Evolutionary conservation across 805 yeast species (phyloP).

Genomic region (Metschnikowia kofuensis): DNA sequence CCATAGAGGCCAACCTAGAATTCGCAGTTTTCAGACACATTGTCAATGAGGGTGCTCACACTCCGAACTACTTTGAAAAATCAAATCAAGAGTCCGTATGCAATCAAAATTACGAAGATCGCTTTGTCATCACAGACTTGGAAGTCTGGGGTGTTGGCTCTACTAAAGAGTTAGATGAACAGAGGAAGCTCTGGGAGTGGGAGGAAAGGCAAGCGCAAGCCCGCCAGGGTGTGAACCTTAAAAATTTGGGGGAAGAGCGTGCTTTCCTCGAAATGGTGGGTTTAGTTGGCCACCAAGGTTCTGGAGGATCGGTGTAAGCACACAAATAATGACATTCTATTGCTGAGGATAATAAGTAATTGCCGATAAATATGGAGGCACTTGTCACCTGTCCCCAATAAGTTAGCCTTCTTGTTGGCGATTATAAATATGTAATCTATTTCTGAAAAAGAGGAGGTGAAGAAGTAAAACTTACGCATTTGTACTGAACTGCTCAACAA

Average conservation of each 20-base stretch:
- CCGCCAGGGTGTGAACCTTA: conserved; percentile 65
- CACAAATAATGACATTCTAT: background rate
- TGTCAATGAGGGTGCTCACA: conserved; percentile 33
- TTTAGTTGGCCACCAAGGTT: conserved; percentile 43
- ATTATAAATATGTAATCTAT: too few species aligned
- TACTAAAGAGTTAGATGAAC: conserved; percentile 71
- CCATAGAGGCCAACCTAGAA: conserved; percentile 75
- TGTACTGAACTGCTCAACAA: too few species aligned
- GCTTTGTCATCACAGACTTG: conserved; percentile 67
- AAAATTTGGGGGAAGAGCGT: conserved; percentile 71
- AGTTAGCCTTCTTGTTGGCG: too few species aligned
- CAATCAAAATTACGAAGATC: conserved; percentile 53
- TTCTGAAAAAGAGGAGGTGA: too few species aligned
- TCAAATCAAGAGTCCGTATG: conserved; percentile 20
- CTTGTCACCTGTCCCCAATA: too few species aligned
- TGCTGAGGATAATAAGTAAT: too few species aligned
- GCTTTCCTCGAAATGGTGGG: conserved; percentile 87
- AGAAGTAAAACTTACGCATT: too few species aligned
- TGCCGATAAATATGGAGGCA: too few species aligned
- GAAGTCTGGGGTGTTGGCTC: conserved; percentile 95
- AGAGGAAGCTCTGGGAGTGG: conserved; percentile 83
- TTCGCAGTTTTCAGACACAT: conserved; percentile 75
- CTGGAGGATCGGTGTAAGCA: conserved; percentile 47
- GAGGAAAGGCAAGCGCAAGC: conserved; percentile 83
- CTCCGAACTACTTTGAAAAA: conserved; percentile 24